These are phyloP conservation scores for Iberis pinnata DNA, from an alignment of 345 rosid genomes.

Conservation along the genomic window DNA sequence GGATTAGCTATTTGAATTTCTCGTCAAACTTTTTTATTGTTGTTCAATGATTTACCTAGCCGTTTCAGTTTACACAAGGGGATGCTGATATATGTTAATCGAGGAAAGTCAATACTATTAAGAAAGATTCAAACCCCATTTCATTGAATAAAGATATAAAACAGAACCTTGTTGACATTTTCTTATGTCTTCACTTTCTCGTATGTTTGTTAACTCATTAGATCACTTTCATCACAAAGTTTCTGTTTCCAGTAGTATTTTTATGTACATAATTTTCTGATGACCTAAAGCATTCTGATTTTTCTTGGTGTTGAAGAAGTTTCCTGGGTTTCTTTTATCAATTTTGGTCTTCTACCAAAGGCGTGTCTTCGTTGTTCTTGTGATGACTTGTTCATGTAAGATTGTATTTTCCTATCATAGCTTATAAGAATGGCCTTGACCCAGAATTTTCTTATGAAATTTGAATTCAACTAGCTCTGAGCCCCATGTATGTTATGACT, in stretches of 20 bases:
- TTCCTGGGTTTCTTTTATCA: slow-evolving; percentile 10
- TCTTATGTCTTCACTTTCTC: slow-evolving; percentile 22
- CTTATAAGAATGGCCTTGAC: slow-evolving; percentile 18
- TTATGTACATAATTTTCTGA: slow-evolving; percentile 3
- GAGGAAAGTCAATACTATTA: slow-evolving; percentile 7
- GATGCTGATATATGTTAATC: not conserved
- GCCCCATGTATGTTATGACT: not conserved
- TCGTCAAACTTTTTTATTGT: too few species aligned
- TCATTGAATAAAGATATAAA: slow-evolving; percentile 1
- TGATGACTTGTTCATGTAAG: too few species aligned
- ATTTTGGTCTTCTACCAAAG: slow-evolving; percentile 1
- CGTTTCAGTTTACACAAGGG: too few species aligned
- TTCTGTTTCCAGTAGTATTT: not conserved
- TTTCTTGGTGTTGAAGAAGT: slow-evolving; percentile 14
- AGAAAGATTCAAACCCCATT: slow-evolving; percentile 17
- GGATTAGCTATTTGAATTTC: too few species aligned
- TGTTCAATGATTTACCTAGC: too few species aligned
- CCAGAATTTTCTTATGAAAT: slow-evolving; percentile 8
- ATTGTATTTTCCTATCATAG: too few species aligned
- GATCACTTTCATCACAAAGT: slow-evolving; percentile 22
- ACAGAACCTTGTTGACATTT: slow-evolving; percentile 8
- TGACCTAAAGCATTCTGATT: slow-evolving; percentile 10
- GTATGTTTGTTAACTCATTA: slow-evolving; percentile 21
- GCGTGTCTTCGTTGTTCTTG: slow-evolving; percentile 8
- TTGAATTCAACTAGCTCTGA: slow-evolving; percentile 15